A percentile compares a stretch with the other conserved stretches of the same genome.
These are phyloP conservation scores for Scheffersomyces insectosa DNA, from an alignment of 1,139 yeast species.

Conservation along the genomic window DNA sequence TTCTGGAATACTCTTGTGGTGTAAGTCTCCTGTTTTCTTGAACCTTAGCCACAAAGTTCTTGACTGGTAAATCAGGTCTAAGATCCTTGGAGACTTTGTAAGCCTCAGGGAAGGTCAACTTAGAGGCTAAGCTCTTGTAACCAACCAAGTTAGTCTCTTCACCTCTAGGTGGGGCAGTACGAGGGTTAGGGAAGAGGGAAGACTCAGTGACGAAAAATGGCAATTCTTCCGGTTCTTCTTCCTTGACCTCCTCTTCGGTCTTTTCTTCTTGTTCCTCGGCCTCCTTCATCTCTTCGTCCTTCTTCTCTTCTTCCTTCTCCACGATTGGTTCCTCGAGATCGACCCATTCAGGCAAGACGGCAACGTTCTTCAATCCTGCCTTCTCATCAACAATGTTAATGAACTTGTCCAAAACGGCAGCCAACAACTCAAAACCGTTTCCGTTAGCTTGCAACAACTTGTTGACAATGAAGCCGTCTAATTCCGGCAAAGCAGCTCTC, in stretches of 20 bases:
- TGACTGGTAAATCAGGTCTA: slow-evolving; percentile 89
- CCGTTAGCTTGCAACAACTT: slow-evolving; percentile 82
- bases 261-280: slow-evolving; percentile 9
- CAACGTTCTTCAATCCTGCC: slow-evolving; percentile 46
- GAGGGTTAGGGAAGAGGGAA: slow-evolving; percentile 60
- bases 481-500: slow-evolving; percentile 65
- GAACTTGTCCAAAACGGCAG: slow-evolving; percentile 76
- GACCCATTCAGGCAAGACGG: slow-evolving; percentile 47
- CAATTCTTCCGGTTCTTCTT: slow-evolving; percentile 31
- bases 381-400: slow-evolving; percentile 53
- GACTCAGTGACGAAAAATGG: slow-evolving; percentile 60
- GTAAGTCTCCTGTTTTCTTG: slow-evolving; percentile 91
- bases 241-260: slow-evolving; percentile 21
- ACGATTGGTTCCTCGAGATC: slow-evolving; percentile 20
- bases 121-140: slow-evolving; percentile 63
- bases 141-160: slow-evolving; percentile 41
- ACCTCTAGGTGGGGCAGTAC: slow-evolving; percentile 36
- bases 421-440: slow-evolving; percentile 77
- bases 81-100: slow-evolving; percentile 54
- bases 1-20: slow-evolving; percentile 88
- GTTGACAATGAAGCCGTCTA: slow-evolving; percentile 69
- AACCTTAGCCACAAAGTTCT: slow-evolving; percentile 85
- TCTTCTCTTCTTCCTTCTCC: slow-evolving; percentile 17
- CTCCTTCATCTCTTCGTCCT: slow-evolving; percentile 17
- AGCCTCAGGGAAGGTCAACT: slow-evolving; percentile 80